These are phyloP conservation scores for Backusella liffmaniae DNA, from an alignment of 192 early-diverging fungal species.

Conservation along the genomic window DNA sequence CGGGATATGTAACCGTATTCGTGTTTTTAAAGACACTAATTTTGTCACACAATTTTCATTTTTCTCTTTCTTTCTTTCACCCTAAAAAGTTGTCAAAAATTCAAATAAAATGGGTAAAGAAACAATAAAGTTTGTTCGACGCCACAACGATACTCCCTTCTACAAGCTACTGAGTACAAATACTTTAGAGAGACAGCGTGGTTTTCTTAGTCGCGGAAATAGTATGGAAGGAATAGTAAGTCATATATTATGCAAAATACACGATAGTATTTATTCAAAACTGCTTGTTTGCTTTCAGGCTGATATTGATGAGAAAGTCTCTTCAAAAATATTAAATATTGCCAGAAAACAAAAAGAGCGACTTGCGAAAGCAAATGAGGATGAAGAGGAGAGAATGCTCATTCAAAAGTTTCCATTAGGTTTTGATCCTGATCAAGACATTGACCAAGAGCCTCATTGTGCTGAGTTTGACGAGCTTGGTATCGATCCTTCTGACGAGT, in stretches of 20 bases:
- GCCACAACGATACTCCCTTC: slow-evolving; percentile 74
- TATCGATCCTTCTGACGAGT: slow-evolving; percentile 76
- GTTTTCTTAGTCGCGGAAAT: slow-evolving; percentile 57
- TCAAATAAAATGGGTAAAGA: slow-evolving; percentile 52
- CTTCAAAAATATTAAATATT: slow-evolving; percentile 84
- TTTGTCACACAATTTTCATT: background rate
- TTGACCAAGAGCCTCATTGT: slow-evolving; percentile 59
- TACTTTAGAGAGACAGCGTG: slow-evolving; percentile 52
- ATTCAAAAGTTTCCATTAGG: slow-evolving; percentile 20
- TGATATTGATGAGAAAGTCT: slow-evolving; percentile 85
- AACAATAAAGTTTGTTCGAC: slow-evolving; percentile 22
- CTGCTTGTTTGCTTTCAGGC: slow-evolving; percentile 34
- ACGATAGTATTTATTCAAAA: background rate
- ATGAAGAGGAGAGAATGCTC: slow-evolving; percentile 39
- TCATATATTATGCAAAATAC: background rate
- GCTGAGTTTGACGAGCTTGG: slow-evolving; percentile 74
- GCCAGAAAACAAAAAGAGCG: slow-evolving; percentile 92
- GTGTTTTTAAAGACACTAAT: background rate
- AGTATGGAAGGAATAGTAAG: slow-evolving; percentile 45
- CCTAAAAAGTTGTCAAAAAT: background rate
- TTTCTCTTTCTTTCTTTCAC: background rate
- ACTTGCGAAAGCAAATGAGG: slow-evolving; percentile 53
- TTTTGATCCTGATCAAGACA: slow-evolving; percentile 58
- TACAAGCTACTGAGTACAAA: slow-evolving; percentile 71
- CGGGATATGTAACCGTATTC: background rate